Base-by-base conservation (phyloP, 208 protist genomes). In the Acanthamoeba sp. region DNA sequence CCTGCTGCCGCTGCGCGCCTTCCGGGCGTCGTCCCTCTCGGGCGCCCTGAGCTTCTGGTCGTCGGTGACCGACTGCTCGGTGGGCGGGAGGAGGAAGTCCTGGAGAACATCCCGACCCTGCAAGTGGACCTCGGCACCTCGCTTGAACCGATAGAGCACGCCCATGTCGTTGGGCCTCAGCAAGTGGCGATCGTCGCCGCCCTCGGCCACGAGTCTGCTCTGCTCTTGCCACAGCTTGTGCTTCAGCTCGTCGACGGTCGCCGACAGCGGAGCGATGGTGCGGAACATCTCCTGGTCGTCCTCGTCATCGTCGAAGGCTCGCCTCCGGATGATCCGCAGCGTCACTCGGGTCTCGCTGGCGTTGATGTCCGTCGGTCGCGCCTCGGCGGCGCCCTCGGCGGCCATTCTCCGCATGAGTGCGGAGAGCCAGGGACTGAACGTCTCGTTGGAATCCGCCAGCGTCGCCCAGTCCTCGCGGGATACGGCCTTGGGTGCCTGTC, bases 191-290 rank as follows among this genome's bases (percentile, higher is more conserved):
- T 87, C 78, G 78, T 71, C 29, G 62, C 85, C 34, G 57, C 85
- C 66, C 34, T 91, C 55, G 24, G 50, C 20, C 12, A 40, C 78
- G 2, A 59, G 38, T 29, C 78, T 36, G 45, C 24, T 29, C 57
- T 91, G 85, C 85, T 91, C 85, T 27, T 76, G 85, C 52, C 62
- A 91, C 29, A 91, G n/a, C 57, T 91, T 91, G 59, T 91, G 52
- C 42, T 91, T 91, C 20, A 91, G 52, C 85, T 91, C 59, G 20
- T n/a, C 32, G 22, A 91, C 85, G 20, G 59, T 66, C 24, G 85
- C 85, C 40, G 52, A 27, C 27, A 76, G 85, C 50, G 85, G 85
- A 6, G 85, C 52, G 27, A 66, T 32, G 36, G 85, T 91, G 78
- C 38, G 20, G 78, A 87, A 87, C n/a, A 87, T 59, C 48, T 87